Conservation (phyloP, 805 yeast species). For the Candida glaebosa region DNA sequence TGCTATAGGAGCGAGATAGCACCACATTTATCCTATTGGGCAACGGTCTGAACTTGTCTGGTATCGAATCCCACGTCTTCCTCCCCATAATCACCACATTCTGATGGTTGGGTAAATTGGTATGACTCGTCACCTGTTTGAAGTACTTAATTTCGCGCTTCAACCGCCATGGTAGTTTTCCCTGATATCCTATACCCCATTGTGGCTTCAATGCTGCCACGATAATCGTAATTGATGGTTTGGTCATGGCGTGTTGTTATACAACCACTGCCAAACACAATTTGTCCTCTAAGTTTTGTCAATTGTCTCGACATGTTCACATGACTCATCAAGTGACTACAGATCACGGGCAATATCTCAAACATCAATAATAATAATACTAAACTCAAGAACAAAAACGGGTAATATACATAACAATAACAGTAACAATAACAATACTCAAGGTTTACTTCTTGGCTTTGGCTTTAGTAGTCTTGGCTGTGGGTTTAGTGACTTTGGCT, state of each 20-base stretch:
- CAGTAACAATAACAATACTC: background rate
- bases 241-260: too few relatives aligned
- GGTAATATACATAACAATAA: constrained; percentile 5
- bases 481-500: constrained; percentile 5
- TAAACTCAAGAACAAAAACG: background rate
- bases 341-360: too few relatives aligned
- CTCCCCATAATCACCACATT: constrained; percentile 96
- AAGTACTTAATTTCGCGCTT: constrained; percentile 84
- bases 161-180: constrained; percentile 84
- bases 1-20: constrained; percentile 48
- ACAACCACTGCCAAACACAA: too few relatives aligned
- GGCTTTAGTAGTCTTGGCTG: too few relatives aligned
- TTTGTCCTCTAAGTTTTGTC: background rate
- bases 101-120: constrained; percentile 24
- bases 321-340: background rate
- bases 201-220: constrained; percentile 85
- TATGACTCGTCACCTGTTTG: constrained; percentile 60
- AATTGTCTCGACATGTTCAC: background rate
- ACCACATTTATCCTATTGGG: constrained; percentile 73
- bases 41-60: constrained; percentile 77
- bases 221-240: constrained; percentile 43
- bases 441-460: too few relatives aligned
- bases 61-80: constrained; percentile 94
- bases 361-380: background rate
- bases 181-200: constrained; percentile 81